phyloP scores from a whole-genome alignment of 2,329 filamentous ascomycete genomes.

The Fusarium longipes region DNA sequence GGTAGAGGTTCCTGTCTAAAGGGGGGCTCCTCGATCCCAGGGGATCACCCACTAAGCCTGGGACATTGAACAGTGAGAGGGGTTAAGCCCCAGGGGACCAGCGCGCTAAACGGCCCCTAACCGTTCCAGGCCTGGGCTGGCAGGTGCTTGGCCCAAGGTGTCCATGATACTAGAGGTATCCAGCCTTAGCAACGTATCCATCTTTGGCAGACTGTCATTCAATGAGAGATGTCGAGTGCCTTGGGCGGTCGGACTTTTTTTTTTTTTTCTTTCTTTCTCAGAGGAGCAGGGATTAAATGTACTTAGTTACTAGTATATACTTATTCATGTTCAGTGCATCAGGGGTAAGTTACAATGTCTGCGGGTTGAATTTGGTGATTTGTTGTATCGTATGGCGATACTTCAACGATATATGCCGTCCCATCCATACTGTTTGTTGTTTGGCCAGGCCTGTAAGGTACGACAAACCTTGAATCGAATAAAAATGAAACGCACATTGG shows the following conservation, averaged over 20 bases:
- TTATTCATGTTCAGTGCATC: no score
- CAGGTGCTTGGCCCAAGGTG: conserved; percentile 11
- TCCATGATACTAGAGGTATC: conserved; percentile 7
- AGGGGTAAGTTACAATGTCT: conserved; percentile 14
- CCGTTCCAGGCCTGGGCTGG: conserved; percentile 37
- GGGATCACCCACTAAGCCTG: conserved; percentile 38
- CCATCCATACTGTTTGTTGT: neutral
- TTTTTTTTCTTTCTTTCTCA: neutral
- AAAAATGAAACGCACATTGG: neutral
- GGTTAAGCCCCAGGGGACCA: conserved; percentile 36
- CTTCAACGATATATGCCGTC: neutral
- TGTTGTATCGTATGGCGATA: conserved; percentile 1
- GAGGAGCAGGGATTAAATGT: conserved; percentile 14
- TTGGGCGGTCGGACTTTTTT: conserved; percentile 11
- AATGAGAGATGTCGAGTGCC: conserved; percentile 8
- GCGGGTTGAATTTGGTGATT: conserved; percentile 2
- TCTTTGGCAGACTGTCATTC: conserved; percentile 14
- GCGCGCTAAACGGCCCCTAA: conserved; percentile 38
- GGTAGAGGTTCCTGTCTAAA: conserved; percentile 8
- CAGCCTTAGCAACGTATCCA: conserved; percentile 16
- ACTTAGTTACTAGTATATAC: conserved; percentile 9
- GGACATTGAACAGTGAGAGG: conserved; percentile 30
- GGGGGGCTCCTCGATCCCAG: conserved; percentile 15
- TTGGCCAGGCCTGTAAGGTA: neutral
- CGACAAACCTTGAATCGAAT: neutral